Base-by-base conservation (phyloP, 768 basidiomycete genomes). In the Lactifluus rugatus region DNA sequence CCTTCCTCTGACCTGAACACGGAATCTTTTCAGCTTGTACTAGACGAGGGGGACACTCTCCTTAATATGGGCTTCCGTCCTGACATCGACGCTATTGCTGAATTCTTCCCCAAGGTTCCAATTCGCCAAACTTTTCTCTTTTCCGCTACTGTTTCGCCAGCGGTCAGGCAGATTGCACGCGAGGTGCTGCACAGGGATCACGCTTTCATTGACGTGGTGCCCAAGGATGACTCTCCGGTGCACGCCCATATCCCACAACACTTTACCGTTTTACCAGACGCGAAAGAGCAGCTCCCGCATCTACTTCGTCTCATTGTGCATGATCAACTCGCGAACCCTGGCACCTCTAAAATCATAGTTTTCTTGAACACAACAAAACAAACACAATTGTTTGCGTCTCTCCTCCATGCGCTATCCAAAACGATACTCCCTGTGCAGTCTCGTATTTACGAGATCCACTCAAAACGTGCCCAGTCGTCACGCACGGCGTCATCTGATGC, bases 1-100 rank as follows among this genome's bases (percentile, higher is more conserved):
- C 56, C 14, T 42, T 51, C 17, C 31, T 19, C 36, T 56, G n/a
- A 55, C 60, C 63, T 57, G n/a, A 56, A 42, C n/a, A 14, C 28
- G 7, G 37, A 10, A 9, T n/a, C 19, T 61, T 52, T 37, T 11
- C 62, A 92, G 89, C 78, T 98, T 52, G 78, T 98, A 58, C 75
- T 98, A 57, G 96, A 98, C 66, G 92, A 96, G 69, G 90, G 92
- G 11, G 93, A 98, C 66, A 89, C 87, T 0, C 76, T 95, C 13
- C 76, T 97, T 11, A 90, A 93, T 56, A 87, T 93, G 85, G 93
- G 93, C 64, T 96, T 95, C 80, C 80, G 87, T 4, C 80, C 84
- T 23, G 93, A 95, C 65, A 82, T 97, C 31, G 81, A 88, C 21
- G 81, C 78, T 1, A 91, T 95, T 64, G 70, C 78, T 28, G 67